Conservation (phyloP, 2,329 filamentous ascomycete species). For the Lachnellula occidentalis region DNA sequence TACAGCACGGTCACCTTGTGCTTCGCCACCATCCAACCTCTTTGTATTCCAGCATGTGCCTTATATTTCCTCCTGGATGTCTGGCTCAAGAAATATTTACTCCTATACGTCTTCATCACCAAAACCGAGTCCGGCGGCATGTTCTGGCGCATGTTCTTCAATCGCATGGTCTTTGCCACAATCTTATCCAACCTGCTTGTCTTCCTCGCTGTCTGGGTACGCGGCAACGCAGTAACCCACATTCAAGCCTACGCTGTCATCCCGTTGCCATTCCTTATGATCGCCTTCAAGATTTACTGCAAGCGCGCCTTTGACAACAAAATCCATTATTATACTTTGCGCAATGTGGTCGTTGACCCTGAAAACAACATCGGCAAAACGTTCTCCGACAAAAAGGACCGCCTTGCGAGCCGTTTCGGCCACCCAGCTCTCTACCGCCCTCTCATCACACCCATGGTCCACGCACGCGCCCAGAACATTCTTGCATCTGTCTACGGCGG, state of each 20-base stretch:
- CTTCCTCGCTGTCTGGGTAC: slow-evolving; percentile 68
- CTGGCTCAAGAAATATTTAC: slow-evolving; percentile 88
- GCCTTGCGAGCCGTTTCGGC: slow-evolving; percentile 72
- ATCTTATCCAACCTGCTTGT: slow-evolving; percentile 75
- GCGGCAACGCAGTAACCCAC: slow-evolving; percentile 53
- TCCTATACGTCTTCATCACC: slow-evolving; percentile 92
- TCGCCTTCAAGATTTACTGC: slow-evolving; percentile 86
- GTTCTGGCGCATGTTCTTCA: slow-evolving; percentile 89
- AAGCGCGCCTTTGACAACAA: slow-evolving; percentile 67
- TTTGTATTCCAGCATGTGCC: slow-evolving; percentile 79
- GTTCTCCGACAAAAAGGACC: slow-evolving; percentile 55
- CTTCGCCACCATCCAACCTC: slow-evolving; percentile 79
- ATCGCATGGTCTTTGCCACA: slow-evolving; percentile 80
- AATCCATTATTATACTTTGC: slow-evolving; percentile 73
- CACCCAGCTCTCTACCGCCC: slow-evolving; percentile 87
- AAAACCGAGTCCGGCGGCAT: slow-evolving; percentile 93
- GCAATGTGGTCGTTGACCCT: slow-evolving; percentile 44
- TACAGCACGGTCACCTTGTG: slow-evolving; percentile 86
- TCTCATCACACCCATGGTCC: slow-evolving; percentile 91
- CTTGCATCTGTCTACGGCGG: slow-evolving; percentile 83
- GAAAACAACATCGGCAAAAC: slow-evolving; percentile 43
- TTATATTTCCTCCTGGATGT: slow-evolving; percentile 86
- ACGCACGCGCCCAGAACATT: slow-evolving; percentile 81
- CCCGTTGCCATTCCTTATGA: slow-evolving; percentile 72
- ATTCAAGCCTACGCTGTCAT: slow-evolving; percentile 58